These are phyloP conservation scores for Picea sitchensis DNA, from an alignment of 75 land plant species.

Conservation along the genomic window DNA sequence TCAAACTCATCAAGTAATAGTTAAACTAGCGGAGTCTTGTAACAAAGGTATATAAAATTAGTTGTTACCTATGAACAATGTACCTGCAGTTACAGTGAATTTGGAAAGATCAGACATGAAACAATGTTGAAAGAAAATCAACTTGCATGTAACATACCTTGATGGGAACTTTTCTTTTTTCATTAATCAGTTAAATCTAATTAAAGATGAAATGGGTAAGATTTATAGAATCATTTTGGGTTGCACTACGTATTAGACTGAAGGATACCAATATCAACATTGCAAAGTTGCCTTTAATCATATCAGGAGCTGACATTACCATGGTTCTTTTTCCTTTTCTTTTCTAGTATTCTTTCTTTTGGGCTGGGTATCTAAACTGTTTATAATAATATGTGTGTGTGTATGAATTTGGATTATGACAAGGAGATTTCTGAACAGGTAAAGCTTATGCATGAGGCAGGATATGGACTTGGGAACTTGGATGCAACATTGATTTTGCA, in stretches of 20 bases:
- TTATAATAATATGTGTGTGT: not conserved
- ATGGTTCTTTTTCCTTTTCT: constrained; percentile 2
- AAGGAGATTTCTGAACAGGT: constrained; percentile 44
- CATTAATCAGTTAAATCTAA: not conserved
- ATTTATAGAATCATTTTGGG: not conserved
- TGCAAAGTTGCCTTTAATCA: no score
- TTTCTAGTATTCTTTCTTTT: constrained; percentile 3
- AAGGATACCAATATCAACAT: not conserved
- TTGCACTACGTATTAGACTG: not conserved
- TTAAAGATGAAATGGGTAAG: not conserved
- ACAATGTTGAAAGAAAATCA: not conserved
- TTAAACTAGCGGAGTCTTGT: no score
- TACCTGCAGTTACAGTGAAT: not conserved
- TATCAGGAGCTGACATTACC: not conserved
- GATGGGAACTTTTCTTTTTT: not conserved
- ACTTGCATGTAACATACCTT: not conserved
- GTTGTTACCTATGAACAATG: not conserved
- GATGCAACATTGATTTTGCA: constrained; percentile 96
- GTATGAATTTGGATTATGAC: not conserved
- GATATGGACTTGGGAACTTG: constrained; percentile 85
- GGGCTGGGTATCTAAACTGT: not conserved
- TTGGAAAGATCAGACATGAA: not conserved
- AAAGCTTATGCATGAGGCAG: constrained; percentile 92
- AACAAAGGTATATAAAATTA: not conserved
- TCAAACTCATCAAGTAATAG: no score